A percentile compares a stretch with the other conserved stretches of the same genome.
Conservation (phyloP, 106 monocot species). For the Hemerocallis citrina region DNA sequence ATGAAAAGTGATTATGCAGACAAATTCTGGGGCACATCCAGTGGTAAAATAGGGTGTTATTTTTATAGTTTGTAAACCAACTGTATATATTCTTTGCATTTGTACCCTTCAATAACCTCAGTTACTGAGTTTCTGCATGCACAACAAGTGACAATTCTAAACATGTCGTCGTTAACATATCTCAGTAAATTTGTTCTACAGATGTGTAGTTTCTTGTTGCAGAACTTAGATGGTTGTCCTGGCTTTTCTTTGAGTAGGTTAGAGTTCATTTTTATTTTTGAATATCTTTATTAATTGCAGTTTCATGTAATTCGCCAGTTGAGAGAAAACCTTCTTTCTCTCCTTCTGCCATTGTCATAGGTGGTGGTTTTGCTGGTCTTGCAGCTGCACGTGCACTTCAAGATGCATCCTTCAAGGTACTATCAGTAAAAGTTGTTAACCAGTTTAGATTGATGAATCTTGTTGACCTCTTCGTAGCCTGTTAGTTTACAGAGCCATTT, state of each 20-base stretch:
- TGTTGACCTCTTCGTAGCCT: neutral
- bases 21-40: too few relatives aligned
- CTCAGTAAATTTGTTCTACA: too few relatives aligned
- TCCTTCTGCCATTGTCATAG: constrained; percentile 56
- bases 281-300: neutral
- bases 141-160: too few relatives aligned
- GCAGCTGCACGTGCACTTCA: constrained; percentile 59
- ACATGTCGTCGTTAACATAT: too few relatives aligned
- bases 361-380: constrained; percentile 58
- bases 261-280: neutral
- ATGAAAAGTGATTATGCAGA: too few relatives aligned
- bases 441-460: neutral
- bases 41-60: too few relatives aligned
- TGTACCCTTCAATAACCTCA: too few relatives aligned
- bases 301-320: constrained; percentile 1
- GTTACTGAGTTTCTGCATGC: too few relatives aligned
- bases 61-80: too few relatives aligned
- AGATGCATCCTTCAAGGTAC: constrained; percentile 86
- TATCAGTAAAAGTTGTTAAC: neutral
- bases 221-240: neutral
- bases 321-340: constrained; percentile 13
- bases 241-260: neutral
- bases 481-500: neutral
- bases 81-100: too few relatives aligned
- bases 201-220: neutral